phyloP scores from a whole-genome alignment of 2,329 filamentous ascomycete species.

The Pyrenophora graminea region DNA sequence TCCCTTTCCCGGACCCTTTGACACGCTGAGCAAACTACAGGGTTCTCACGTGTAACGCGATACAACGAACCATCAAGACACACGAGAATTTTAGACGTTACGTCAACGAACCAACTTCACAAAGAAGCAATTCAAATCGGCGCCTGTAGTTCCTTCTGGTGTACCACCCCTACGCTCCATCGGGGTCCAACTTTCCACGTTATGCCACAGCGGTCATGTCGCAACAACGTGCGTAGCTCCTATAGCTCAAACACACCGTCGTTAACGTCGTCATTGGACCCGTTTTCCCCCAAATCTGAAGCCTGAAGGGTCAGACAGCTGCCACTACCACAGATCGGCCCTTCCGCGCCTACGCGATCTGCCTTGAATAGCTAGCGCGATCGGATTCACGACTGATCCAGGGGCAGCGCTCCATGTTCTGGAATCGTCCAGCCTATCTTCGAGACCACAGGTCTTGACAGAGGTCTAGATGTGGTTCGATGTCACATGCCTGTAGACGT shows the following conservation, averaged over 20 bases:
- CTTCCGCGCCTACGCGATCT: constrained; percentile 1
- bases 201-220: too few relatives aligned
- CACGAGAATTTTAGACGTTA: too few relatives aligned
- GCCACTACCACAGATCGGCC: background rate
- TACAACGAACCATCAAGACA: too few relatives aligned
- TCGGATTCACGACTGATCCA: constrained; percentile 4
- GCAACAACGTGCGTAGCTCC: background rate
- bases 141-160: too few relatives aligned
- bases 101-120: too few relatives aligned
- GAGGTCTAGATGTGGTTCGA: constrained; percentile 9
- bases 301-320: background rate
- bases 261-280: constrained; percentile 2
- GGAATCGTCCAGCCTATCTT: constrained; percentile 2
- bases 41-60: background rate
- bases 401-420: background rate
- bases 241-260: constrained; percentile 7
- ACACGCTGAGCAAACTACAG: background rate
- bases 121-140: too few relatives aligned
- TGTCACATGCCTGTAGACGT: constrained; percentile 1
- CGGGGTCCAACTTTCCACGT: too few relatives aligned
- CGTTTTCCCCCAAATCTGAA: background rate
- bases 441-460: background rate
- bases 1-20: too few relatives aligned
- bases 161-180: too few relatives aligned
- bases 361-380: constrained; percentile 18